Evolutionary conservation across 352 stramenopile genomes (phyloP).

Genomic region (Plasmopara halstedii): DNA sequence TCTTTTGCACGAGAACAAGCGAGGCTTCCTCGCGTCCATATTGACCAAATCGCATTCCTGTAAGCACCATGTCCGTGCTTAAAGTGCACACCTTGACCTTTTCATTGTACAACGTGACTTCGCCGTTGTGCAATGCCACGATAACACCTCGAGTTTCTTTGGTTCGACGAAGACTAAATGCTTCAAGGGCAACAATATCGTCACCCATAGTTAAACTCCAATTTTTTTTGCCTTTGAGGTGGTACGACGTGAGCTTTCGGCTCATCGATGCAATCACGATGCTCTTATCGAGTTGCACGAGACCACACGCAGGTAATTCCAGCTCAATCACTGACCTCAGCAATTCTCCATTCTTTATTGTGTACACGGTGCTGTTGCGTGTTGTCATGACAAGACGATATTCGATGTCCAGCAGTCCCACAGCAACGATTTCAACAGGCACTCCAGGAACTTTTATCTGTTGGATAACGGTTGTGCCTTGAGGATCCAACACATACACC

Average conservation of each 20-base stretch:
- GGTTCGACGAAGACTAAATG: constrained; percentile 59
- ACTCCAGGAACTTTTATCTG: constrained; percentile 63
- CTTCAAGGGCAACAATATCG: constrained; percentile 76
- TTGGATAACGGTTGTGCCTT: constrained; percentile 62
- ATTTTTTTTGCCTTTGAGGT: constrained; percentile 89
- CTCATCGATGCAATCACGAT: constrained; percentile 87
- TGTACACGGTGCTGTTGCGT: constrained; percentile 81
- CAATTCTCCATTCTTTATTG: constrained; percentile 88
- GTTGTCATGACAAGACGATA: constrained; percentile 83
- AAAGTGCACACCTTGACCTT: constrained; percentile 79
- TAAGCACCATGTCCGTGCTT: constrained; percentile 52
- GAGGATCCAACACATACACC: constrained; percentile 69
- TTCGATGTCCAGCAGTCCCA: constrained; percentile 74
- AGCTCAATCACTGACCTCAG: constrained; percentile 84
- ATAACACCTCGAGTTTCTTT: constrained; percentile 76
- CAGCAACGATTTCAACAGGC: constrained; percentile 69
- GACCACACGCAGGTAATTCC: constrained; percentile 60
- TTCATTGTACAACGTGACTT: constrained; percentile 86
- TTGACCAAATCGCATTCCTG: constrained; percentile 80
- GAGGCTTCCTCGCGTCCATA: constrained; percentile 86
- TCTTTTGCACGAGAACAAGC: constrained; percentile 74
- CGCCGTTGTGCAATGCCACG: constrained; percentile 76
- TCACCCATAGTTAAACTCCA: constrained; percentile 81
- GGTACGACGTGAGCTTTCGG: constrained; percentile 78
- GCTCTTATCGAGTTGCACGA: constrained; percentile 77